Evolutionary conservation across 345 rosid genomes (phyloP).

Genomic region (Punica granatum): DNA sequence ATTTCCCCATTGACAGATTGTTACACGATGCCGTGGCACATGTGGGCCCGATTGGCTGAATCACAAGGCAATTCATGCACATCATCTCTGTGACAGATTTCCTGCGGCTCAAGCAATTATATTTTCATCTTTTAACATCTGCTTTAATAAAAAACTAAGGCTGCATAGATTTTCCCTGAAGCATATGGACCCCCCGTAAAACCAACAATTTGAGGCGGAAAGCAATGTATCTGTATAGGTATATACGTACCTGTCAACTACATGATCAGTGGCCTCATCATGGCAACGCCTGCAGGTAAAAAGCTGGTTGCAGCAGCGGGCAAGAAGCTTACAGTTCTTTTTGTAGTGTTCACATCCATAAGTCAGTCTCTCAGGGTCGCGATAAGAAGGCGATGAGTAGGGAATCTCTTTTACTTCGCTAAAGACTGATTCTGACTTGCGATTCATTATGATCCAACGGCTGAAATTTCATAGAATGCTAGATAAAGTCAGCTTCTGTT

Average conservation of each 20-base stretch:
- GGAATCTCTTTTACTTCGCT: constrained; percentile 34
- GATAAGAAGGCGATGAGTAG: constrained; percentile 54
- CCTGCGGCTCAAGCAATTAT: constrained; percentile 21
- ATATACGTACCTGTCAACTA: constrained; percentile 46
- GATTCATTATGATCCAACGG: constrained; percentile 58
- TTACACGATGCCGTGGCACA: constrained; percentile 56
- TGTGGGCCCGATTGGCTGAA: constrained; percentile 51
- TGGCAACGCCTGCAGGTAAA: constrained; percentile 75
- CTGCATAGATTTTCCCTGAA: neutral
- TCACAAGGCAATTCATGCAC: constrained; percentile 74
- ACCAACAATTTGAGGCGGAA: neutral
- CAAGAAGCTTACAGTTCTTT: constrained; percentile 65
- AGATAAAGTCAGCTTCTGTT: constrained; percentile 17
- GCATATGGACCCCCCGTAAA: neutral
- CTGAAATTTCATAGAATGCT: constrained; percentile 37
- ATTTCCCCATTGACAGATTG: constrained; percentile 56
- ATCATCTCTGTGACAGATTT: constrained; percentile 61
- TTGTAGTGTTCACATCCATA: constrained; percentile 81
- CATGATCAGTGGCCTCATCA: constrained; percentile 70
- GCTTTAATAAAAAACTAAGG: constrained; percentile 1
- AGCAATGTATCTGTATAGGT: neutral
- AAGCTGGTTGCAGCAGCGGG: constrained; percentile 62
- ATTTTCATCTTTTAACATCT: neutral
- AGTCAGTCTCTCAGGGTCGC: constrained; percentile 27
- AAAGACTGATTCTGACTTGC: constrained; percentile 25